Conservation (phyloP, 768 basidiomycete genomes). For the Tephrocybe sp. region DNA sequence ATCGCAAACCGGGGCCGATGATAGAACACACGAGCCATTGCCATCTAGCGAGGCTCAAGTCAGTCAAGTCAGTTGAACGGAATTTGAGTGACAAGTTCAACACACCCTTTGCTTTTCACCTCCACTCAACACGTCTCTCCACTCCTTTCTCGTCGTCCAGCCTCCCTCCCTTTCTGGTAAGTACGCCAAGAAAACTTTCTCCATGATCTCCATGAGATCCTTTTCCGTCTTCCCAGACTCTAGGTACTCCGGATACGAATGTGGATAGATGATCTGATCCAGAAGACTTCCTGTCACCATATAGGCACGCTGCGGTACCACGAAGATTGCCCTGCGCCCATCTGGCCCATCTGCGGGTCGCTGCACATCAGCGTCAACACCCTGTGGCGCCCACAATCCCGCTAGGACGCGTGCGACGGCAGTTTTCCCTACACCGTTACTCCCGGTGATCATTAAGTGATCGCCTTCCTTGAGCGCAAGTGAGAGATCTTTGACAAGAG, state of each 20-base stretch:
- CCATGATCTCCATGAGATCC: constrained; percentile 76
- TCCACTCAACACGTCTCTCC: constrained; percentile 94
- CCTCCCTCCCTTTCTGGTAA: constrained; percentile 88
- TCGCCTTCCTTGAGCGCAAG: constrained; percentile 68
- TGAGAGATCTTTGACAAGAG: constrained; percentile 71
- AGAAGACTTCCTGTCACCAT: constrained; percentile 86
- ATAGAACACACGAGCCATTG: constrained; percentile 91
- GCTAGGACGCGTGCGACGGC: constrained; percentile 87
- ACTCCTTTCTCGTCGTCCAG: constrained; percentile 88
- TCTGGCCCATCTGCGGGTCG: constrained; percentile 33
- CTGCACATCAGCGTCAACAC: constrained; percentile 28
- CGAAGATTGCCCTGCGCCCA: constrained; percentile 61
- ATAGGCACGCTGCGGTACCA: constrained; percentile 92
- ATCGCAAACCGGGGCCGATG: constrained; percentile 82
- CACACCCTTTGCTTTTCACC: constrained; percentile 93
- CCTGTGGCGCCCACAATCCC: constrained; percentile 79
- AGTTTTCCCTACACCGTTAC: constrained; percentile 92
- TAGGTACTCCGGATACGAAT: constrained; percentile 75
- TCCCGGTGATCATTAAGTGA: constrained; percentile 92
- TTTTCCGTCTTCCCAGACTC: constrained; percentile 58
- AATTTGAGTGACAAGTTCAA: constrained; percentile 3
- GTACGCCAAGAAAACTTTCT: constrained; percentile 82
- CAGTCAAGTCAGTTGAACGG: neutral
- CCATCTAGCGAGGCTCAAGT: constrained; percentile 54
- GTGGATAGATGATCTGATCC: constrained; percentile 94